Evolutionary conservation across 2,329 filamentous ascomycete species (phyloP), one percentile per base, ranked within the genome.

Genomic region (Cladobotryum protrusum): DNA sequence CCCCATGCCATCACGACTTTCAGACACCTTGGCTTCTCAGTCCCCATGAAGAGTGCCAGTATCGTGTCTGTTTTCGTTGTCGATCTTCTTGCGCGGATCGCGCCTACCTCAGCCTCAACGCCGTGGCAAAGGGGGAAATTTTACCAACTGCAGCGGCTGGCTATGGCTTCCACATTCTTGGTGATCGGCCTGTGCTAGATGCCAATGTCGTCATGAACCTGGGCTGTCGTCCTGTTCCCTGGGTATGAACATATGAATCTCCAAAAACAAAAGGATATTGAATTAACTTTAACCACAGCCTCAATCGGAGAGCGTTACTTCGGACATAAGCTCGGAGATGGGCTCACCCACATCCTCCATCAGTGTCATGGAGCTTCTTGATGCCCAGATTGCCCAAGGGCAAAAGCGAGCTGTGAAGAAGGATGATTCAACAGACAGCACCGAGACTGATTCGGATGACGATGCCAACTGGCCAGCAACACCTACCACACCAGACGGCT

Each of bases 51-150:
- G 74, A 79, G 58, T 83, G 79, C 52, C 68, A 71, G 40, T 74
- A 71, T 63, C 77, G 68, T 52, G 67, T 72, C 39, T 83, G 79
- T 53, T 69, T 72, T 3, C 52, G 50, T 6, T 83, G 80, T 54
- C 73, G 76, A 3, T 71, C 70, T 4, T 63, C 61, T 1, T 69
- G 65, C 20, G 60, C 64, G 18, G 67, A 73, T 13, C 72, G 78
- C 24, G 60, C 72, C 1, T 78, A 66, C 52, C 61, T 82, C 18
- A 77, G 74, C 55, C 63, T 83, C 15, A 62, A 78, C 53, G 74
- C 70, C 4, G 65, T 82, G 18, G 60, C 67, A n/a, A 62, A 74
- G 18, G 77, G 70, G 6, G 74, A 80, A 43, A 64, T 81, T 3
- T 71, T 72, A 1, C 68, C 76, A 5, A 74, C 71, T 4, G 74